Evolutionary conservation across 495 filamentous ascomycete species (phyloP).

Genomic region (Penicillium paxilli): DNA sequence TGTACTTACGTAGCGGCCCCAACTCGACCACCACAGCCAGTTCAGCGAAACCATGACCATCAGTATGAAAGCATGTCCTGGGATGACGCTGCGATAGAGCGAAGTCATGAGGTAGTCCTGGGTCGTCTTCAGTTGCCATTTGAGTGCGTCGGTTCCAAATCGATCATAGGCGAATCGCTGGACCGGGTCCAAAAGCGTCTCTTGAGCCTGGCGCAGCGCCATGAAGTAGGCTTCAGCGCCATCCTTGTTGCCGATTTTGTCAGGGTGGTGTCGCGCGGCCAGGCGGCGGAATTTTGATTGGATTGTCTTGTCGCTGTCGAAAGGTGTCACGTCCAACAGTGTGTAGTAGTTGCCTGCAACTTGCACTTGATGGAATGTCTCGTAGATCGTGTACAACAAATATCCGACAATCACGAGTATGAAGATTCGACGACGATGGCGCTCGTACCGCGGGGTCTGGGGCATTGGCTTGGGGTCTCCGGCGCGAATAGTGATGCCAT

Average conservation of each 20-base stretch:
- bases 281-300: conserved; percentile 85
- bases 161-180: conserved; percentile 91
- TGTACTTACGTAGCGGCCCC: conserved; percentile 63
- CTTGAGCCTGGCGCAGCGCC: conserved; percentile 77
- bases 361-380: conserved; percentile 79
- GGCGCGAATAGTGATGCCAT: conserved; percentile 86
- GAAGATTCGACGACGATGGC: conserved; percentile 78
- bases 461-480: conserved; percentile 80
- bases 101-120: conserved; percentile 73
- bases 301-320: conserved; percentile 71
- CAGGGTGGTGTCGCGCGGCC: conserved; percentile 83
- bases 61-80: conserved; percentile 67
- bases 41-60: conserved; percentile 66
- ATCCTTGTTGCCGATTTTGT: conserved; percentile 60
- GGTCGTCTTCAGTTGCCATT: conserved; percentile 69
- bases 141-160: conserved; percentile 75
- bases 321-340: conserved; percentile 64
- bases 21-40: conserved; percentile 77
- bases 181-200: conserved; percentile 76
- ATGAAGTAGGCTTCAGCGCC: conserved; percentile 67
- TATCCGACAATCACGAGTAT: conserved; percentile 78
- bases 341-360: conserved; percentile 73
- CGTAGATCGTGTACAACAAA: conserved; percentile 91
- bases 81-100: conserved; percentile 49
- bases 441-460: conserved; percentile 63